phyloP scores from a whole-genome alignment of 176 grass and related monocot genomes.

The Musa itinerans region DNA sequence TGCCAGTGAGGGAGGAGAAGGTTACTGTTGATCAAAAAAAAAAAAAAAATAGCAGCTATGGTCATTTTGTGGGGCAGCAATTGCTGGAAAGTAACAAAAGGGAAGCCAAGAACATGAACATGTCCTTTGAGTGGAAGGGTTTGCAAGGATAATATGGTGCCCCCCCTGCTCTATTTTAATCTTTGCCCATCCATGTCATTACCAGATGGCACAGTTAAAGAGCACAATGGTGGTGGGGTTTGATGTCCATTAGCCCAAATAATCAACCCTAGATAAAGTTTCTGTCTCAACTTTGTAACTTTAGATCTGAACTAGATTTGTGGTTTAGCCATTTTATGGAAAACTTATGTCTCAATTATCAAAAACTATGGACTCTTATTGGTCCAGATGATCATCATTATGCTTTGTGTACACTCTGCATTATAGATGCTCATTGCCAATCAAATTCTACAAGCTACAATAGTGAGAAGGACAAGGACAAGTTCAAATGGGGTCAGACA shows the following conservation, averaged over 20 bases:
- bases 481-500: background rate
- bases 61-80: conserved; percentile 32
- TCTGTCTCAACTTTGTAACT: conserved; percentile 23
- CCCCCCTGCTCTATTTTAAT: background rate
- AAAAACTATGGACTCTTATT: too few species aligned
- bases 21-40: conserved; percentile 38
- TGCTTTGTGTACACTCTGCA: too few species aligned
- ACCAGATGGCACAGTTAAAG: conserved; percentile 9
- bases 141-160: conserved; percentile 31
- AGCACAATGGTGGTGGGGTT: conserved; percentile 35
- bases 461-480: background rate
- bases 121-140: conserved; percentile 64
- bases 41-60: conserved; percentile 42
- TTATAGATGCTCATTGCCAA: too few species aligned
- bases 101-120: conserved; percentile 39
- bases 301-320: conserved; percentile 16
- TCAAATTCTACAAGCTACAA: too few species aligned
- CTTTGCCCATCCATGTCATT: conserved; percentile 4
- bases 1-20: conserved; percentile 40
- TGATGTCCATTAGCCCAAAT: conserved; percentile 19
- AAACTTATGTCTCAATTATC: background rate
- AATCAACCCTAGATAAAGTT: conserved; percentile 17
- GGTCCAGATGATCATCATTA: too few species aligned
- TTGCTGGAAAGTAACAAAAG: conserved; percentile 54
- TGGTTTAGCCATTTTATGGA: conserved; percentile 10